A percentile compares a stretch with the other conserved stretches of the same genome.
phyloP scores from a whole-genome alignment of 2,329 filamentous ascomycete genomes.

The Fusarium zealandicum region DNA sequence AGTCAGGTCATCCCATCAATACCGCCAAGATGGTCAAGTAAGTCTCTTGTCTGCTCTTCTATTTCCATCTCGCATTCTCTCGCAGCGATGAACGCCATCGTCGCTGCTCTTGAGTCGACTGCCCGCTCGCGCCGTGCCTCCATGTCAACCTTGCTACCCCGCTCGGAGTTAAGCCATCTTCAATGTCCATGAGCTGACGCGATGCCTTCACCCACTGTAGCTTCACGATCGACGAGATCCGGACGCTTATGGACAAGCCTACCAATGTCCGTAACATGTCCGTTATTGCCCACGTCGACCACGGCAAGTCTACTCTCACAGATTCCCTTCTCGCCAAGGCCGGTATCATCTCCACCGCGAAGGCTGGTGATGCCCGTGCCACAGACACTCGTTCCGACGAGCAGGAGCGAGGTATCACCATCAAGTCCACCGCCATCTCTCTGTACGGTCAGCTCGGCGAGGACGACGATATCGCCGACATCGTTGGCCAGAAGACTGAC shows the following conservation, averaged over 20 bases:
- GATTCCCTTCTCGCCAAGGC: slow-evolving; percentile 99
- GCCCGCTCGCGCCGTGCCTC: slow-evolving; percentile 20
- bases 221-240: slow-evolving; percentile 98
- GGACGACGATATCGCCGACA: slow-evolving; percentile 91
- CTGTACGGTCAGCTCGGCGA: slow-evolving; percentile 86
- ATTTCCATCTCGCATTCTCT: not conserved
- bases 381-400: slow-evolving; percentile 98
- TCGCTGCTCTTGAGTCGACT: not conserved
- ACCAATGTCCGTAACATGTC: slow-evolving; percentile 92
- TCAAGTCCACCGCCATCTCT: slow-evolving; percentile 99
- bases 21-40: slow-evolving; percentile 99
- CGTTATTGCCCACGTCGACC: slow-evolving; percentile 99
- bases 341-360: slow-evolving; percentile 98
- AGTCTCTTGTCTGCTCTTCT: slow-evolving; percentile 56
- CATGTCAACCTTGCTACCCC: slow-evolving; percentile 43
- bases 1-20: slow-evolving; percentile 59
- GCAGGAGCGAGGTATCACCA: slow-evolving; percentile 99
- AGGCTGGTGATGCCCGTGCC: slow-evolving; percentile 94
- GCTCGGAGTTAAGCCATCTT: slow-evolving; percentile 50
- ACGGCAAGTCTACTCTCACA: slow-evolving; percentile 99
- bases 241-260: slow-evolving; percentile 79
- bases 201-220: slow-evolving; percentile 58
- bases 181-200: slow-evolving; percentile 56
- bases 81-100: slow-evolving; percentile 7
- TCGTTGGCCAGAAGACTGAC: slow-evolving; percentile 83